phyloP scores from a whole-genome alignment of 768 basidiomycete species.

The Gloeophyllum trabeum region DNA sequence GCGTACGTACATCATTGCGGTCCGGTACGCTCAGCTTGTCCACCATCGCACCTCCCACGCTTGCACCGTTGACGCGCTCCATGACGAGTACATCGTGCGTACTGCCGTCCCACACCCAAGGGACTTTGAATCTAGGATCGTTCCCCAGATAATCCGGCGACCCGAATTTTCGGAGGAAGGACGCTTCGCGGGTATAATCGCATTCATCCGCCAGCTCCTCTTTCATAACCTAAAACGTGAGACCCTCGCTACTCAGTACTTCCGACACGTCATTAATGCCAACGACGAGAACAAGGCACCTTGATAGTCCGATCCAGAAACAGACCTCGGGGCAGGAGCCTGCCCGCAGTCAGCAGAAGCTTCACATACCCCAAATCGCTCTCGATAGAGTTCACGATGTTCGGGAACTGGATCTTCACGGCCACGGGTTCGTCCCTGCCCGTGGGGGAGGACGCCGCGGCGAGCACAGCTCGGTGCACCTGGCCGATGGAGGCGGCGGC shows the following conservation, averaged over 20 bases:
- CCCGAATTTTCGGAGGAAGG: slow-evolving; percentile 51
- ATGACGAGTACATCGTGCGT: slow-evolving; percentile 83
- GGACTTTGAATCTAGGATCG: slow-evolving; percentile 69
- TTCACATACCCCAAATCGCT: slow-evolving; percentile 84
- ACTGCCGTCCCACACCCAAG: slow-evolving; percentile 77
- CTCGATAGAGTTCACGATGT: slow-evolving; percentile 75
- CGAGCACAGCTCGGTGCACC: slow-evolving; percentile 70
- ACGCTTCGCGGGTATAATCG: slow-evolving; percentile 78
- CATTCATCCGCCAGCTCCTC: slow-evolving; percentile 89
- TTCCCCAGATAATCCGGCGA: slow-evolving; percentile 34
- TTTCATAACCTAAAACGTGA: slow-evolving; percentile 57
- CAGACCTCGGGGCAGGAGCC: slow-evolving; percentile 76
- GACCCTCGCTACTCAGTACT: background rate
- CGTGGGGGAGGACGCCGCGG: slow-evolving; percentile 39
- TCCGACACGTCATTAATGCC: too few species aligned
- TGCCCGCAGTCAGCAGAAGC: slow-evolving; percentile 68
- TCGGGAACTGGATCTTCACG: slow-evolving; percentile 92
- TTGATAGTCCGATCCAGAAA: slow-evolving; percentile 85
- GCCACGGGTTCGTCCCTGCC: slow-evolving; percentile 49
- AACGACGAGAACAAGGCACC: slow-evolving; percentile 25
- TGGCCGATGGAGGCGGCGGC: slow-evolving; percentile 97
- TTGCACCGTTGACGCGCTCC: slow-evolving; percentile 72
- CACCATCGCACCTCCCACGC: slow-evolving; percentile 58
- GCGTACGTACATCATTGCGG: slow-evolving; percentile 55
- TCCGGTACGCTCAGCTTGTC: slow-evolving; percentile 48